Evolutionary conservation across 2,329 filamentous ascomycete species (phyloP).

Genomic region (Thelonectria rubi): DNA sequence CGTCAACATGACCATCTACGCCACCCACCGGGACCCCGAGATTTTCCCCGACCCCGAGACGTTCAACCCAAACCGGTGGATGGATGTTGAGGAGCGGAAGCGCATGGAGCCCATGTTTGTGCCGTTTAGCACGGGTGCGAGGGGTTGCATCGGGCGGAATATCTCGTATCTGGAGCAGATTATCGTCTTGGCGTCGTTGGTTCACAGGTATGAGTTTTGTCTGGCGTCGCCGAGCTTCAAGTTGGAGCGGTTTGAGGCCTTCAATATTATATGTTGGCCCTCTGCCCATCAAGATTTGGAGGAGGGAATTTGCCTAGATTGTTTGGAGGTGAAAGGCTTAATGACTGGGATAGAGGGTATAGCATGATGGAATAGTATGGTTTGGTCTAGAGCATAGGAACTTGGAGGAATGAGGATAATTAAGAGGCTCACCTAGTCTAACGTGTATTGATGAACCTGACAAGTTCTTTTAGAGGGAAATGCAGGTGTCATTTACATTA

Average conservation of each 20-base stretch:
- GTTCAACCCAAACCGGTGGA: constrained; percentile 52
- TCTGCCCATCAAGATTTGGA: constrained; percentile 31
- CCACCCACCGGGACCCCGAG: constrained; percentile 49
- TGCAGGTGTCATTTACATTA: too few species aligned
- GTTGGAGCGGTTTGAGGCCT: constrained; percentile 21
- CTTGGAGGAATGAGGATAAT: too few species aligned
- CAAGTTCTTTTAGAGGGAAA: too few species aligned
- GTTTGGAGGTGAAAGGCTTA: background rate
- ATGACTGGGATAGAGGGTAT: too few species aligned
- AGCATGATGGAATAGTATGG: too few species aligned
- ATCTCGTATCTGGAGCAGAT: constrained; percentile 55
- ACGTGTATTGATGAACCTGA: too few species aligned
- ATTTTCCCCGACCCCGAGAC: constrained; percentile 50
- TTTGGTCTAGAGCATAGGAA: too few species aligned
- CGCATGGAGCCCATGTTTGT: constrained; percentile 48
- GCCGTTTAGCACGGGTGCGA: constrained; percentile 50
- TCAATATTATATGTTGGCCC: constrained; percentile 23
- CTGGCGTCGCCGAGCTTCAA: constrained; percentile 19
- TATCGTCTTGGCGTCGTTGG: constrained; percentile 51
- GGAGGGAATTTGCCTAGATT: constrained; percentile 12
- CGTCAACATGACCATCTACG: constrained; percentile 48
- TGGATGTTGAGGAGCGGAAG: constrained; percentile 44
- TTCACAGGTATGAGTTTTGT: constrained; percentile 53
- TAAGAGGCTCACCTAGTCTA: too few species aligned
- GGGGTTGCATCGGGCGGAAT: constrained; percentile 51